Conservation (phyloP, 441 rosid species). For the Eugenia klotzschiana region DNA sequence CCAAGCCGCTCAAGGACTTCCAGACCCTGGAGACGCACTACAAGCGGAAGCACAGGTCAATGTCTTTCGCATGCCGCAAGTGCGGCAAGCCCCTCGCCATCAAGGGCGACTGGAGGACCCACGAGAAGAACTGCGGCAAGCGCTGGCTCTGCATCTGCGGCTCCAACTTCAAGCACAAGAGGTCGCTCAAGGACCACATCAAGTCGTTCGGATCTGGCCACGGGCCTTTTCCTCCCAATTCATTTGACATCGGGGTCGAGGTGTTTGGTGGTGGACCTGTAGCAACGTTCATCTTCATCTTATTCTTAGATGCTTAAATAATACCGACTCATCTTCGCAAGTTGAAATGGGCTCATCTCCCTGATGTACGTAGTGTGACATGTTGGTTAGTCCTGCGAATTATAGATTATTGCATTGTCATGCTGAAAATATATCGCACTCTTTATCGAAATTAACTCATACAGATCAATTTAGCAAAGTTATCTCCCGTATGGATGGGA, state of each 20-base stretch:
- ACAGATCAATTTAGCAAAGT: not conserved
- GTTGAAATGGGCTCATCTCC: not conserved
- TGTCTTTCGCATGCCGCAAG: conserved; percentile 51
- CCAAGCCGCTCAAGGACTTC: conserved; percentile 75
- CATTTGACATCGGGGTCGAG: not conserved
- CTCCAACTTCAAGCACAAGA: conserved; percentile 80
- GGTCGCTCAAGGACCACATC: conserved; percentile 75
- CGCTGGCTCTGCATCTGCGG: conserved; percentile 81
- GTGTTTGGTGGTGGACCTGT: not conserved
- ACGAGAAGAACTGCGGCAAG: conserved; percentile 80
- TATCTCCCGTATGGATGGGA: not conserved
- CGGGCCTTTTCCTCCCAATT: conserved; percentile 30
- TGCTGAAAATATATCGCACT: too few species aligned
- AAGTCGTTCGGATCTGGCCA: conserved; percentile 66
- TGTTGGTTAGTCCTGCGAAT: not conserved
- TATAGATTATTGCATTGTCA: not conserved
- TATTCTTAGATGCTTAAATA: not conserved
- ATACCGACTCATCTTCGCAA: not conserved
- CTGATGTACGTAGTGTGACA: not conserved
- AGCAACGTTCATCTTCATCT: not conserved
- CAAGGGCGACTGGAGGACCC: conserved; percentile 88
- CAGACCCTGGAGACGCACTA: conserved; percentile 72
- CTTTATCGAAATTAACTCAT: not conserved
- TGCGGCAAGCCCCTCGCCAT: conserved; percentile 68
- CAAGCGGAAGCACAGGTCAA: conserved; percentile 68